A percentile compares a stretch with the other conserved stretches of the same genome.
Evolutionary conservation across 139 green algal genomes (phyloP).

Genomic region (Chlorella sp.): DNA sequence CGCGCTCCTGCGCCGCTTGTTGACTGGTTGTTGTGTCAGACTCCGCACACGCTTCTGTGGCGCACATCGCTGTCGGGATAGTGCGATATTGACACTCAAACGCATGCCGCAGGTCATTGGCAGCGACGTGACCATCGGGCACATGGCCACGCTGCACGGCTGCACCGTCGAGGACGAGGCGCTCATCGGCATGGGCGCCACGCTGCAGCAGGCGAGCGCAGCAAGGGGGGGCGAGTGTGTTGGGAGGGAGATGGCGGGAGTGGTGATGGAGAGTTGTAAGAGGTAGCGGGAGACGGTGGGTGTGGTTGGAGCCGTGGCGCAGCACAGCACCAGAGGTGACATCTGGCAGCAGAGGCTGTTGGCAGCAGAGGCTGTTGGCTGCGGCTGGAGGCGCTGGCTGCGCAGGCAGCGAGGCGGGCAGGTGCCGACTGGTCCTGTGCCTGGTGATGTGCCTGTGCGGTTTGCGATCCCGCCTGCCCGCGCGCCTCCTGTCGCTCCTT

Average conservation of each 20-base stretch:
- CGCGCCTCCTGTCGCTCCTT: not conserved
- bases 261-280: not conserved
- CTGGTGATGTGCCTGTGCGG: not conserved
- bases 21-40: too few relatives aligned
- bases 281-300: not conserved
- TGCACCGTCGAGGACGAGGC: constrained; percentile 86
- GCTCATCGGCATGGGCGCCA: constrained; percentile 95
- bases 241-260: not conserved
- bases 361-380: not conserved
- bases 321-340: too few relatives aligned
- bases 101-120: too few relatives aligned
- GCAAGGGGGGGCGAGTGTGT: not conserved
- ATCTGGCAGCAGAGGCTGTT: not conserved
- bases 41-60: too few relatives aligned
- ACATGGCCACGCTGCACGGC: constrained; percentile 82
- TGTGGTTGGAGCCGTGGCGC: not conserved
- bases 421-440: not conserved
- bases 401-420: not conserved
- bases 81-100: too few relatives aligned
- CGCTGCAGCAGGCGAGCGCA: constrained; percentile 76
- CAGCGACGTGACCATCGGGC: constrained; percentile 87
- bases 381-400: too few relatives aligned
- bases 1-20: too few relatives aligned
- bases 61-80: too few relatives aligned
- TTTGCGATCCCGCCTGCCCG: not conserved